Conservation (phyloP, 1,284 basidiomycete genomes). For the Boletus sp. region DNA sequence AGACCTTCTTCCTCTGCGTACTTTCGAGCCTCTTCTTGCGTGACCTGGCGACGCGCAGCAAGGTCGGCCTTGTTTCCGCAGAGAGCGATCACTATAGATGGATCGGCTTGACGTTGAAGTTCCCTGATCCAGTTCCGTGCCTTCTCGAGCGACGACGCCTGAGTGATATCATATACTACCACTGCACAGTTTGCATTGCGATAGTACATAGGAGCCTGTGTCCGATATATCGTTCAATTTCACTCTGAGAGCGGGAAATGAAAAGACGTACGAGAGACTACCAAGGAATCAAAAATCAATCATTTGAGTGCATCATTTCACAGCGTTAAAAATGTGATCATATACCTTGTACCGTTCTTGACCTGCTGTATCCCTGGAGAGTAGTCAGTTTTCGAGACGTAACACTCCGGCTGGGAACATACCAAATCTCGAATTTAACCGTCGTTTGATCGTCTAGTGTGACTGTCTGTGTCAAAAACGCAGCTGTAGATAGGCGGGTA, state of each 20-base stretch:
- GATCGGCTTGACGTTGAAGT: constrained; percentile 95
- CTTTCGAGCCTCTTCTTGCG: constrained; percentile 83
- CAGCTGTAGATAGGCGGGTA: constrained; percentile 51
- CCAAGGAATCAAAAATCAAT: constrained; percentile 2
- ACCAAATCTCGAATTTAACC: constrained; percentile 99
- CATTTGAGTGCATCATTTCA: not conserved
- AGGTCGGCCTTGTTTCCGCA: constrained; percentile 96
- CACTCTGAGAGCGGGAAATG: constrained; percentile 9
- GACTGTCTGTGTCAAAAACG: constrained; percentile 95
- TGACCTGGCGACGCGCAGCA: constrained; percentile 74
- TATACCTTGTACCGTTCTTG: constrained; percentile 89
- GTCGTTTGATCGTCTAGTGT: constrained; percentile 84
- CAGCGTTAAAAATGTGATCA: constrained; percentile 1
- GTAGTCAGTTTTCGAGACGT: not conserved
- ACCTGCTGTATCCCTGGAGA: constrained; percentile 80
- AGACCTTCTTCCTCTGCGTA: constrained; percentile 94
- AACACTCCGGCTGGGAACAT: constrained; percentile 27
- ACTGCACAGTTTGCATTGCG: constrained; percentile 86
- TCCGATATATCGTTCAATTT: constrained; percentile 3
- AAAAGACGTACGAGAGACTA: constrained; percentile 57
- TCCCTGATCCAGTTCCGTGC: constrained; percentile 96
- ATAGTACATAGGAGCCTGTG: constrained; percentile 89
- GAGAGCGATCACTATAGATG: constrained; percentile 91
- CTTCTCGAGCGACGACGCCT: constrained; percentile 86
- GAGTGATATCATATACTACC: constrained; percentile 86